Evolutionary conservation across 257 asterid genomes (phyloP).

Genomic region (Jacaranda copaia): DNA sequence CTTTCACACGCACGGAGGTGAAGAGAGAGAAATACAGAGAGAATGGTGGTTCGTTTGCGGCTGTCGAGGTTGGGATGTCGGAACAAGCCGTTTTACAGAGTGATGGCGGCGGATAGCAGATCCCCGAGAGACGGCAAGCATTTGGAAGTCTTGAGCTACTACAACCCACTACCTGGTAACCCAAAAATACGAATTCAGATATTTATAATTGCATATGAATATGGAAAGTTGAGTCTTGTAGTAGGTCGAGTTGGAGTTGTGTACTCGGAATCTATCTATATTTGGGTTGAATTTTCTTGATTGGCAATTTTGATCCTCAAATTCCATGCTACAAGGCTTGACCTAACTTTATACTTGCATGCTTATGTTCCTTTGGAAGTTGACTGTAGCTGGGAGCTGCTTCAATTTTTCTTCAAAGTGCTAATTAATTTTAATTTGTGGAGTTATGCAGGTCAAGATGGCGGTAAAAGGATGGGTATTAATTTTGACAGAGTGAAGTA

Average conservation of each 20-base stretch:
- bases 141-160: slow-evolving; percentile 92
- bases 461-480: slow-evolving; percentile 92
- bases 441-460: slow-evolving; percentile 82
- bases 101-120: slow-evolving; percentile 97
- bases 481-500: slow-evolving; percentile 86
- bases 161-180: slow-evolving; percentile 92
- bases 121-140: slow-evolving; percentile 98
- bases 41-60: slow-evolving; percentile 83
- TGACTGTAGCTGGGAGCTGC: not conserved
- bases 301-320: not conserved
- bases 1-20: not conserved
- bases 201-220: slow-evolving; percentile 1
- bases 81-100: slow-evolving; percentile 89
- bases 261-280: slow-evolving; percentile 3
- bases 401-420: not conserved
- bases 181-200: not conserved
- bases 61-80: slow-evolving; percentile 80
- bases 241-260: slow-evolving; percentile 13
- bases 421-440: slow-evolving; percentile 29
- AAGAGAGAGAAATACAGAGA: slow-evolving; percentile 11
- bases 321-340: not conserved
- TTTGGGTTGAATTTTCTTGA: not conserved
- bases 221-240: not conserved
- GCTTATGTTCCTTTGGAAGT: not conserved
- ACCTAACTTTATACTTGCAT: not conserved